Evolutionary conservation across 2,329 filamentous ascomycete species (phyloP).

Genomic region (Plenodomus tracheiphilus): DNA sequence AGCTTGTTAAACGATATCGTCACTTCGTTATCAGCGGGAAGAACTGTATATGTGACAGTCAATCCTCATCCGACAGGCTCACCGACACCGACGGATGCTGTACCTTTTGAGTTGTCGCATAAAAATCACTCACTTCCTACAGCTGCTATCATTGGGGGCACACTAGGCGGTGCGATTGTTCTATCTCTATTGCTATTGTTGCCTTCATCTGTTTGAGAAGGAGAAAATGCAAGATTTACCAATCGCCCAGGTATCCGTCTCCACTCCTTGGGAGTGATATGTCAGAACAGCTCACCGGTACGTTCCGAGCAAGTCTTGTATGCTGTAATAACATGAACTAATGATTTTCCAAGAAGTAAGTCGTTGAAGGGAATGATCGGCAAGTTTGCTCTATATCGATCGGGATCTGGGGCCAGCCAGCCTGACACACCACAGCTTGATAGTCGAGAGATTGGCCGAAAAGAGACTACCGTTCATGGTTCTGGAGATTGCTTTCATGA

Average conservation of each 20-base stretch:
- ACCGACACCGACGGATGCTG: background rate
- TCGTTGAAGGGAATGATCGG: constrained; percentile 1
- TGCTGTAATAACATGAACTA: background rate
- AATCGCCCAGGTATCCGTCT: constrained; percentile 26
- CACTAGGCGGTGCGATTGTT: constrained; percentile 21
- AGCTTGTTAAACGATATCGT: background rate
- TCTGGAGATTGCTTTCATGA: constrained; percentile 2
- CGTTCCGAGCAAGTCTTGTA: background rate
- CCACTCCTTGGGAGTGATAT: constrained; percentile 28
- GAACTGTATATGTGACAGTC: too few relatives aligned
- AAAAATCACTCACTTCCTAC: constrained; percentile 3
- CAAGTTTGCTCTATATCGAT: background rate
- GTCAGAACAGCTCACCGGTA: constrained; percentile 17
- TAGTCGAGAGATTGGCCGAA: constrained; percentile 5
- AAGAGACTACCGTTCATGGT: background rate
- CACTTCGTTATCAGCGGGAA: background rate
- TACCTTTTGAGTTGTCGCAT: too few relatives aligned
- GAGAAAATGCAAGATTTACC: constrained; percentile 21
- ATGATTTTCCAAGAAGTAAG: background rate
- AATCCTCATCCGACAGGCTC: background rate
- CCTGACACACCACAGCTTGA: constrained; percentile 9
- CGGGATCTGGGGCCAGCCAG: constrained; percentile 12
- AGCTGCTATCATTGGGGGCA: constrained; percentile 28
- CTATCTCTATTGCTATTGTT: constrained; percentile 10
- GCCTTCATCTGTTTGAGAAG: constrained; percentile 15